phyloP scores from a whole-genome alignment of 1,284 basidiomycete genomes.

The Cryptococcus sp. region DNA sequence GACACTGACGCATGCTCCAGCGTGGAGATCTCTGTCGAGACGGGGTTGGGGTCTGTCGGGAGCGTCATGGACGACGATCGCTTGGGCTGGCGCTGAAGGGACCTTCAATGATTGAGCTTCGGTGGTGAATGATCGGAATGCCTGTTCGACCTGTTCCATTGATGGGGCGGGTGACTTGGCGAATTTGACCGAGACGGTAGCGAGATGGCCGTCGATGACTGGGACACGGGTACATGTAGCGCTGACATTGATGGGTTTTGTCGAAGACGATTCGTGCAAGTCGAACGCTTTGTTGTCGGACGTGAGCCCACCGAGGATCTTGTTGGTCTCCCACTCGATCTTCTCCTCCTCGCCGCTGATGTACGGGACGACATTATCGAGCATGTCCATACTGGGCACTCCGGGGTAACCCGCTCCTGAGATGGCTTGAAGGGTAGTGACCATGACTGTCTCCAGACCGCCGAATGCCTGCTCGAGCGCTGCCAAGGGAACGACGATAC shows the following conservation, averaged over 20 bases:
- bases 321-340: slow-evolving; percentile 97
- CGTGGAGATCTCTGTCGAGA: slow-evolving; percentile 85
- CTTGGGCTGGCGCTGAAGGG: slow-evolving; percentile 81
- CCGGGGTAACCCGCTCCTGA: slow-evolving; percentile 97
- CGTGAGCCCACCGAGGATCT: slow-evolving; percentile 85
- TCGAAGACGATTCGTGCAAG: slow-evolving; percentile 63
- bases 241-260: slow-evolving; percentile 78
- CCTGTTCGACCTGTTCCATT: slow-evolving; percentile 83
- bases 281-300: slow-evolving; percentile 69
- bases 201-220: slow-evolving; percentile 89
- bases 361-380: slow-evolving; percentile 95
- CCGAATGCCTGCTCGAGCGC: slow-evolving; percentile 93
- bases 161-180: slow-evolving; percentile 73
- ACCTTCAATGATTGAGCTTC: slow-evolving; percentile 78
- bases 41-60: slow-evolving; percentile 92
- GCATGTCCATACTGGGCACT: slow-evolving; percentile 83
- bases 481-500: slow-evolving; percentile 85
- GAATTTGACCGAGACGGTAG: slow-evolving; percentile 86
- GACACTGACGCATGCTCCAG: slow-evolving; percentile 89
- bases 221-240: slow-evolving; percentile 91
- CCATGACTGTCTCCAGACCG: slow-evolving; percentile 83
- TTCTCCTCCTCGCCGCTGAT: slow-evolving; percentile 90
- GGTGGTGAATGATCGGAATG: slow-evolving; percentile 71
- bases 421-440: slow-evolving; percentile 97
- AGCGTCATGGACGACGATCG: slow-evolving; percentile 92